Percentiles rank a stretch among this genome's conserved stretches.
These are phyloP conservation scores for Dipodascus albidus DNA, from an alignment of 805 yeast genomes.

Conservation along the genomic window DNA sequence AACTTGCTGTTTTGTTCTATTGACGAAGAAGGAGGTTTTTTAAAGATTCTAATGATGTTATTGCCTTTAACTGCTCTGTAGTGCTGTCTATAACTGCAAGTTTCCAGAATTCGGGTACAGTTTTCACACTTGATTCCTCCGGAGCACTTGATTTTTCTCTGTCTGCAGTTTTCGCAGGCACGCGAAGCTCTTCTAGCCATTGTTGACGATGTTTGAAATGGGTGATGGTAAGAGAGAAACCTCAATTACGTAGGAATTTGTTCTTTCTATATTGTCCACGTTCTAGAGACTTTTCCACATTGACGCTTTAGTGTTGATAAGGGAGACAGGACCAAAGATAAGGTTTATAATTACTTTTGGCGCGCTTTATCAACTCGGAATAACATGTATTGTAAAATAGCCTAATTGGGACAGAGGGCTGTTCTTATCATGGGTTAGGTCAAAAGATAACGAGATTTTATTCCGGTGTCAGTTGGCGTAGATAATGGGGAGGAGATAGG, in stretches of 20 bases:
- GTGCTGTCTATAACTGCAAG: slow-evolving; percentile 11
- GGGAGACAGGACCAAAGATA: not conserved
- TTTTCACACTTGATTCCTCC: slow-evolving; percentile 10
- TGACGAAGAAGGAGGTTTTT: not conserved
- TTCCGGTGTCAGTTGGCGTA: too few relatives aligned
- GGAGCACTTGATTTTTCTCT: slow-evolving; percentile 13
- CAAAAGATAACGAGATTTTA: not conserved
- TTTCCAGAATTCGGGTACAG: slow-evolving; percentile 10
- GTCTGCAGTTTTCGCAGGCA: slow-evolving; percentile 12
- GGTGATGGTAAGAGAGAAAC: too few relatives aligned
- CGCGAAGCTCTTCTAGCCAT: slow-evolving; percentile 8
- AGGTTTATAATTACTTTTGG: not conserved
- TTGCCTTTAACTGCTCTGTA: slow-evolving; percentile 11
- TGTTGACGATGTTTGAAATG: not conserved
- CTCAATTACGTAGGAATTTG: too few relatives aligned
- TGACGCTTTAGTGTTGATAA: too few relatives aligned
- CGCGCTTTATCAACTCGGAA: not conserved
- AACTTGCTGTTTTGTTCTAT: too few relatives aligned
- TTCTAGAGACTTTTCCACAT: too few relatives aligned
- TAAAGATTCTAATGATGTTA: not conserved
- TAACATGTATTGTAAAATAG: not conserved
- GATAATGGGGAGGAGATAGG: too few relatives aligned
- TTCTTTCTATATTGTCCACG: too few relatives aligned
- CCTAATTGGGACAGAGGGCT: not conserved
- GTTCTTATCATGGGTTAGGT: not conserved